Base-by-base conservation (phyloP, 1,284 basidiomycete genomes). In the Malassezia restricta region DNA sequence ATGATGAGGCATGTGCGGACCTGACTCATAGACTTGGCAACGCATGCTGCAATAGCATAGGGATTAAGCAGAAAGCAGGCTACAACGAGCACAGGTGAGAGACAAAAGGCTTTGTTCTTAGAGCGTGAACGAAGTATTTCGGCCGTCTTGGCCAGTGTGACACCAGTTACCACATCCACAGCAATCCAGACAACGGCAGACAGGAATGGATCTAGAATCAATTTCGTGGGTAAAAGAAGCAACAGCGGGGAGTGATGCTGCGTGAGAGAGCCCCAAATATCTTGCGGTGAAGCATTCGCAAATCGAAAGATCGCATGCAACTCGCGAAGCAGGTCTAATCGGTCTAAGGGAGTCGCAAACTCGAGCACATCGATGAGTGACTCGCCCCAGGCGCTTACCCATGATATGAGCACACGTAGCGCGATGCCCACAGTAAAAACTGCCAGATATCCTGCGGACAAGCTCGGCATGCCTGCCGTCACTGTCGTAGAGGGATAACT, bases 171-270 rank as follows among this genome's bases (percentile, higher is more conserved):
- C 11, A 20, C 40, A 32, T 55, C 53, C 30, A 55, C 3, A 1
- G n/a, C 42, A 12, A 47, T 50, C 47, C 47, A 55, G 38, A 38
- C 11, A 9, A 28, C 12, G 3, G 45, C 35, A 6, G 53, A 55
- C 8, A 6, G 12, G 15, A 40, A 12, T 3, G 53, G 47, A 9
- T 55, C 40, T 4, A 15, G 8, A 5, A 55, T 11, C 38, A n/a
- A 42, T 1, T 24, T 2, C 7, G 20, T n/a, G 1, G 47, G 47
- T 8, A 49, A 31, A n/a, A 31, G 6, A 6, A 55, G 28, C 6
- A 55, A 35, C n/a, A 55, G 48, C 17, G 53, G 53, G 20, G 53
- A 49, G 27, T 55, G 53, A 30, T 55, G 53, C 47, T 45, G 31
- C 6, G 24, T 37, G 3, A 42, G 27, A 12, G 53, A 55, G 5